Evolutionary conservation across 306 rosid species (phyloP).

Genomic region (Albizia julibrissin): DNA sequence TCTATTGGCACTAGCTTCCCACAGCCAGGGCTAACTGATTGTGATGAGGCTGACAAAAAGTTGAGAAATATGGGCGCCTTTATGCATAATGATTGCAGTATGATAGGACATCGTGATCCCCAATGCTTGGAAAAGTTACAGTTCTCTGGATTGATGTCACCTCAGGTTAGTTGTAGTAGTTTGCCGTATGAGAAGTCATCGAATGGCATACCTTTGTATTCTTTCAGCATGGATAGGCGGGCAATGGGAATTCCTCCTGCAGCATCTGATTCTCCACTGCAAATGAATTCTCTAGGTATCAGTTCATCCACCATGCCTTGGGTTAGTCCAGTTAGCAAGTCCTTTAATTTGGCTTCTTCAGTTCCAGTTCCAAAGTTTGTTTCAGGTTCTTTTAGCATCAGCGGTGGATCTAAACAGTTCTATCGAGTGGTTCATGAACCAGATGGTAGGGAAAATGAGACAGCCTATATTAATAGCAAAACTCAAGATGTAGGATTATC

Average conservation of each 20-base stretch:
- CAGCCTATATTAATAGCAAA: constrained; percentile 55
- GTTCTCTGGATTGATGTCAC: constrained; percentile 87
- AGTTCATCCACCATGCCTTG: constrained; percentile 93
- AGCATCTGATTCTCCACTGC: constrained; percentile 77
- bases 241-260: constrained; percentile 71
- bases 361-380: constrained; percentile 94
- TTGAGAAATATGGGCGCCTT: constrained; percentile 76
- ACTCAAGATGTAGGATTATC: constrained; percentile 74
- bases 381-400: constrained; percentile 79
- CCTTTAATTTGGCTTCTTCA: constrained; percentile 84
- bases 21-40: constrained; percentile 60
- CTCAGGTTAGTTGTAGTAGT: constrained; percentile 80
- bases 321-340: constrained; percentile 84
- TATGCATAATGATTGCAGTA: constrained; percentile 52
- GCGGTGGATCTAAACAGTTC: constrained; percentile 86
- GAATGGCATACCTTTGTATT: constrained; percentile 92
- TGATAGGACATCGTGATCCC: constrained; percentile 65
- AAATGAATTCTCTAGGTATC: constrained; percentile 69
- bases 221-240: constrained; percentile 84
- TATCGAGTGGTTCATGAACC: constrained; percentile 98
- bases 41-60: constrained; percentile 67
- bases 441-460: constrained; percentile 84
- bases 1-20: constrained; percentile 49
- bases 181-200: constrained; percentile 79
- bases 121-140: constrained; percentile 72